Base-by-base conservation (phyloP, 768 basidiomycete genomes). In the Tulasnella sp. region DNA sequence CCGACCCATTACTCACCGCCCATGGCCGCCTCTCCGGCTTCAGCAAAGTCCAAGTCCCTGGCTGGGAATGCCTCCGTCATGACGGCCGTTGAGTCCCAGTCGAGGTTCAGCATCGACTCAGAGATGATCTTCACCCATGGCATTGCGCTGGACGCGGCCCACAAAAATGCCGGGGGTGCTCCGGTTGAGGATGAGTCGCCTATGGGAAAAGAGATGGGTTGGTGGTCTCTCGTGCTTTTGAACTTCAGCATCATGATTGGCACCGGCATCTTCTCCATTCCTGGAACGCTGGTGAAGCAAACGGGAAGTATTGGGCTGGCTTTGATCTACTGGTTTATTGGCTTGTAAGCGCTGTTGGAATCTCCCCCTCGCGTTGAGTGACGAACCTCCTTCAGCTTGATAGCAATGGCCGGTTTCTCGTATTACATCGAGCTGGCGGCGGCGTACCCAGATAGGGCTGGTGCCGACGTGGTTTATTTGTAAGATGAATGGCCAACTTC, bases 241-340 rank as follows among this genome's bases (percentile, higher is more conserved):
- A 64, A 62, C 42, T 46, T 63, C 17, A 61, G 51, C 29, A 62
- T 58, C 63, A 49, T 65, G 52, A 65, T 65, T 23, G 64, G 64
- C 1, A 63, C 64, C 0, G 64, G 64, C 40, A 63, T 65, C 42
- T 65, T 63, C 39, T 61, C 61, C 8, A 61, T 53, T 32, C 46
- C 63, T 55, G 59, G 36, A 49, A 57, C 61, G 9, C 23, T 62
- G 17, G 32, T 62, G 43, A 48, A 59, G 11, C n/a, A 19, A n/a
- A 46, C 19, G 17, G 46, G 36, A 35, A 42, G 60, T 51, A 61
- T 64, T 29, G 63, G 64, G 25, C 53, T 65, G 35, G 45, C 59
- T 19, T 45, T 65, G 15, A 31, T 65, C 36, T 57, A 54, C 32
- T 65, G 64, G 64, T 36, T 46, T 3, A 60, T 63, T 23, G 62